These are phyloP conservation scores for Rubroboletus satanas DNA, from an alignment of 768 basidiomycete species.

Conservation along the genomic window DNA sequence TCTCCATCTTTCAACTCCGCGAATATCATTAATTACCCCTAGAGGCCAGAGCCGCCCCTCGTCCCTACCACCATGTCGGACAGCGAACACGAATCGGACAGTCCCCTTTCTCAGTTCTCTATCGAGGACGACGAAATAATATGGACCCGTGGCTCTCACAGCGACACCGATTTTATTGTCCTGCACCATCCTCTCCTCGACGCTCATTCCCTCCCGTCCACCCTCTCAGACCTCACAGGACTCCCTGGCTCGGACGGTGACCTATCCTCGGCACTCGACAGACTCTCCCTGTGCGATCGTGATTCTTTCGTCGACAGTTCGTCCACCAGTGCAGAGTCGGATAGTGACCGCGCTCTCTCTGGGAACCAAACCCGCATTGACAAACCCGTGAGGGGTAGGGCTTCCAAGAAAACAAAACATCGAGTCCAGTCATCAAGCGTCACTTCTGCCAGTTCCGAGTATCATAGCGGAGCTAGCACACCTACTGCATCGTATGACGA, in stretches of 20 bases:
- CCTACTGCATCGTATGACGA: constrained; percentile 22
- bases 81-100: constrained; percentile 3
- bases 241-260: constrained; percentile 9
- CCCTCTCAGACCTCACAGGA: constrained; percentile 3
- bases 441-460: constrained; percentile 7
- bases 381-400: neutral
- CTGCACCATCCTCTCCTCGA: constrained; percentile 19
- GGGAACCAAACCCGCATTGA: neutral
- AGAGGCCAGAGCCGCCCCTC: neutral
- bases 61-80: constrained; percentile 9
- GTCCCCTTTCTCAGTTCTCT: constrained; percentile 14
- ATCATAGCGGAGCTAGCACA: constrained; percentile 9
- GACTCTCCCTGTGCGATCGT: constrained; percentile 16
- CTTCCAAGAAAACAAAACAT: neutral
- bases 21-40: constrained; percentile 4
- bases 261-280: constrained; percentile 13
- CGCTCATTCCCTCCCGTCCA: constrained; percentile 11
- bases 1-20: constrained; percentile 14
- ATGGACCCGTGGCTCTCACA: constrained; percentile 10
- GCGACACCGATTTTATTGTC: constrained; percentile 26
- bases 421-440: neutral
- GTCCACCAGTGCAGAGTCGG: constrained; percentile 9
- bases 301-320: constrained; percentile 1
- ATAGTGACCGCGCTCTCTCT: neutral
- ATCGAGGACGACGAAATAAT: constrained; percentile 24